Conservation (phyloP, 371 early-diverging fungal species). For the Fennellomyces sp. region DNA sequence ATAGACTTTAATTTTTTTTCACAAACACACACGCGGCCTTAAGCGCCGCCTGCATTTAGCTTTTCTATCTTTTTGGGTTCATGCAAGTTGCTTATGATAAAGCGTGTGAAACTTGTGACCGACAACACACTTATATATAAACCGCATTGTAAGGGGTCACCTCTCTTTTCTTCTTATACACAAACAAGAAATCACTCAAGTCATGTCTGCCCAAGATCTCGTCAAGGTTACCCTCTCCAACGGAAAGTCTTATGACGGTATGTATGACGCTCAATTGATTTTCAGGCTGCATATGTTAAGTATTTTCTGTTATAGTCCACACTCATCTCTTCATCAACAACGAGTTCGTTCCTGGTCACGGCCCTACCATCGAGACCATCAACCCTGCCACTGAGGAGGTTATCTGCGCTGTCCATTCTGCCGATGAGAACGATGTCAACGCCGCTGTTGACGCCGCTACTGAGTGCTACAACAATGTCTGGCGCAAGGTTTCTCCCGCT, state of each 20-base stretch:
- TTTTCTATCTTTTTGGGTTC: neutral
- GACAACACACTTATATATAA: too few species aligned
- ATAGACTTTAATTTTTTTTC: too few species aligned
- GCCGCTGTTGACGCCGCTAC: constrained; percentile 77
- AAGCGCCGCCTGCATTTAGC: neutral
- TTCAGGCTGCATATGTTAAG: neutral
- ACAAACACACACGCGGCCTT: neutral
- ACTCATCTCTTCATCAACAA: constrained; percentile 75
- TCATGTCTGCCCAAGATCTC: constrained; percentile 24
- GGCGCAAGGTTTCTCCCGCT: constrained; percentile 66
- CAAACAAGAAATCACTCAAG: too few species aligned
- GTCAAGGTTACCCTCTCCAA: constrained; percentile 21
- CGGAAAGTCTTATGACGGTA: constrained; percentile 26
- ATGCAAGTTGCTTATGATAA: neutral
- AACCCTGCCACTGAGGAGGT: constrained; percentile 78
- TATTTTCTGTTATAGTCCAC: constrained; percentile 29
- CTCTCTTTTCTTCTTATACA: neutral
- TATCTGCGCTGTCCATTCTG: constrained; percentile 76
- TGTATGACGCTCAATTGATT: neutral
- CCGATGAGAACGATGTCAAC: constrained; percentile 73
- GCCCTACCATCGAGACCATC: constrained; percentile 55
- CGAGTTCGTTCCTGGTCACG: constrained; percentile 70
- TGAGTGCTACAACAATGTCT: constrained; percentile 65
- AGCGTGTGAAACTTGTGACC: constrained; percentile 5
- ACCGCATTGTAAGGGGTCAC: neutral